Evolutionary conservation across 768 basidiomycete genomes (phyloP).

Genomic region (Hericium alpestre): DNA sequence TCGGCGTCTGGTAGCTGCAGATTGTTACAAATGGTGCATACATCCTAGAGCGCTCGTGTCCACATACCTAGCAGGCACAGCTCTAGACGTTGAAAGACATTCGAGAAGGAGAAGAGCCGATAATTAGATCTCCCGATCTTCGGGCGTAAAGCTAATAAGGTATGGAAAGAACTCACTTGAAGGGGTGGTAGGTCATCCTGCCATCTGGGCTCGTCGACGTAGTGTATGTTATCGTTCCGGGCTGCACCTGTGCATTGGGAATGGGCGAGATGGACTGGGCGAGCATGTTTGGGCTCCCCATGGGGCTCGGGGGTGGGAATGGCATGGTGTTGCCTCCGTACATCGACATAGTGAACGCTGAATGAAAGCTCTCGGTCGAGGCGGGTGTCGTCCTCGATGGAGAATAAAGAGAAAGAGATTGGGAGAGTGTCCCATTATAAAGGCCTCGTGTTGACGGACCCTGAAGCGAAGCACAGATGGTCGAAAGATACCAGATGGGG

Average conservation of each 20-base stretch:
- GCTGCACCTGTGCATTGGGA: slow-evolving; percentile 36
- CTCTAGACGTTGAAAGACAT: slow-evolving; percentile 32
- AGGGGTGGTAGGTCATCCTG: slow-evolving; percentile 54
- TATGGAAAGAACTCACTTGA: slow-evolving; percentile 37
- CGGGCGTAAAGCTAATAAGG: too few species aligned
- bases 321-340: slow-evolving; percentile 9
- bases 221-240: slow-evolving; percentile 67
- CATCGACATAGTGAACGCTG: slow-evolving; percentile 6
- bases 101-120: slow-evolving; percentile 11
- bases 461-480: neutral
- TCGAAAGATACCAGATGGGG: neutral
- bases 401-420: neutral
- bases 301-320: slow-evolving; percentile 10
- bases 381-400: neutral
- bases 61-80: slow-evolving; percentile 61
- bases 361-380: neutral
- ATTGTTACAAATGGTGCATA: neutral
- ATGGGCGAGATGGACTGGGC: slow-evolving; percentile 10
- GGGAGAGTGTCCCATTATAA: neutral
- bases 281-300: slow-evolving; percentile 1
- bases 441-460: neutral
- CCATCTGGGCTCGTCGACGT: slow-evolving; percentile 56
- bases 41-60: neutral
- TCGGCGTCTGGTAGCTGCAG: slow-evolving; percentile 59
- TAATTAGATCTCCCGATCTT: neutral